Conservation (phyloP, 306 rosid species). For the Casuarina equisetifolia region DNA sequence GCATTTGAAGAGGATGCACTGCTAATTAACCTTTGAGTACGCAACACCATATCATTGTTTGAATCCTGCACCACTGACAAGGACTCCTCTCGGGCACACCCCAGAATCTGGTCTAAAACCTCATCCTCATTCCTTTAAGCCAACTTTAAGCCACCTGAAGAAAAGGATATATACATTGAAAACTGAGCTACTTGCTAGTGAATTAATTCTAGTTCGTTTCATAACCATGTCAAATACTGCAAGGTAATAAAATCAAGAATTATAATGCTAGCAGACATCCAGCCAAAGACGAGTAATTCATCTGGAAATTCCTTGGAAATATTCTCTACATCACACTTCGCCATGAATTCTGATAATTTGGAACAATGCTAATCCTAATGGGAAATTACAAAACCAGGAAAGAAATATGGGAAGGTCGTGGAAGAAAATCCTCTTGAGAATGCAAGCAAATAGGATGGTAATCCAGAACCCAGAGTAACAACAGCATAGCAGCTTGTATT, state of each 20-base stretch:
- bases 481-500: background rate
- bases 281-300: no score
- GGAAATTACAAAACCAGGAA: background rate
- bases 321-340: no score
- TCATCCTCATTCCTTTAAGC: slow-evolving; percentile 64
- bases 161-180: slow-evolving; percentile 11
- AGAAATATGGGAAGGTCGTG: background rate
- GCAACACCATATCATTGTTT: slow-evolving; percentile 33
- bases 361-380: no score
- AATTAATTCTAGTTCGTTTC: background rate
- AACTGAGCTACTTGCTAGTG: background rate
- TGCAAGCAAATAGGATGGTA: background rate
- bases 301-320: no score
- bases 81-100: slow-evolving; percentile 49
- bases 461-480: background rate
- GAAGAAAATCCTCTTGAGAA: background rate
- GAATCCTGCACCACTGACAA: slow-evolving; percentile 43
- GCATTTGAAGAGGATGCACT: slow-evolving; percentile 50
- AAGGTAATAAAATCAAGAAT: background rate
- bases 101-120: slow-evolving; percentile 60
- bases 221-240: background rate
- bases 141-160: slow-evolving; percentile 64
- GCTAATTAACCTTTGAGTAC: slow-evolving; percentile 35
- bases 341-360: no score
- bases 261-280: background rate